These are phyloP conservation scores for Penicillium robsamsonii DNA, from an alignment of 495 filamentous ascomycete species.

Conservation along the genomic window DNA sequence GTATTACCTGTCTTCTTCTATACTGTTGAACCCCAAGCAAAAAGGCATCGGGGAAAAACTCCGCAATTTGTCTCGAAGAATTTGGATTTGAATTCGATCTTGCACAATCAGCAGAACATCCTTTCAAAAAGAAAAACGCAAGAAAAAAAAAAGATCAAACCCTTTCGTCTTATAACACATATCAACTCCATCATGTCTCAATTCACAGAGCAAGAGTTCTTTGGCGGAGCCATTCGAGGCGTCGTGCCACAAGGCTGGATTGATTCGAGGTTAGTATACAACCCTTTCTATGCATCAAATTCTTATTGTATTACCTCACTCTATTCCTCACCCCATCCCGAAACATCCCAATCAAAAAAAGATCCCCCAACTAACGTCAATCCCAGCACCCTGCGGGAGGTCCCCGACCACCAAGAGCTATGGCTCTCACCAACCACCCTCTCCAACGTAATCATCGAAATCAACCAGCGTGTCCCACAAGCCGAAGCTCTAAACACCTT, in stretches of 20 bases:
- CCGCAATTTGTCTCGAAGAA: conserved; percentile 15
- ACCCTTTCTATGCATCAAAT: conserved; percentile 3
- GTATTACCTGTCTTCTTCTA: not conserved
- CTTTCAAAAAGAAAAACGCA: not conserved
- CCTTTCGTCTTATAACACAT: not conserved
- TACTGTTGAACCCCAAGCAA: not conserved
- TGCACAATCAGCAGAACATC: not conserved
- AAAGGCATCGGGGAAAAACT: conserved; percentile 8
- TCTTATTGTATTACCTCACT: not conserved
- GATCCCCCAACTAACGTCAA: conserved; percentile 15
- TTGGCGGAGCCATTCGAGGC: conserved; percentile 75
- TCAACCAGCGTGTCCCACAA: conserved; percentile 66
- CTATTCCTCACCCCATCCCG: not conserved
- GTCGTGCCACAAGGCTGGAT: conserved; percentile 70
- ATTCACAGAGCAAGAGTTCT: conserved; percentile 63
- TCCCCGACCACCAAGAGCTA: conserved; percentile 94
- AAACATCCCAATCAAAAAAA: conserved; percentile 1
- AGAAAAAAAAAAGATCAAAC: not conserved
- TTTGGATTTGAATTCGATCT: not conserved
- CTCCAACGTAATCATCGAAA: conserved; percentile 82
- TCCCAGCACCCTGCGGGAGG: conserved; percentile 72
- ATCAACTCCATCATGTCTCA: conserved; percentile 35
- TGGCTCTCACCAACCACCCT: conserved; percentile 77
- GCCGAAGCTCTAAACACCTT: conserved; percentile 36
- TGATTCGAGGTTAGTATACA: conserved; percentile 69